Base-by-base conservation (phyloP, 2,329 filamentous ascomycete species). In the Fusarium dlaminii region DNA sequence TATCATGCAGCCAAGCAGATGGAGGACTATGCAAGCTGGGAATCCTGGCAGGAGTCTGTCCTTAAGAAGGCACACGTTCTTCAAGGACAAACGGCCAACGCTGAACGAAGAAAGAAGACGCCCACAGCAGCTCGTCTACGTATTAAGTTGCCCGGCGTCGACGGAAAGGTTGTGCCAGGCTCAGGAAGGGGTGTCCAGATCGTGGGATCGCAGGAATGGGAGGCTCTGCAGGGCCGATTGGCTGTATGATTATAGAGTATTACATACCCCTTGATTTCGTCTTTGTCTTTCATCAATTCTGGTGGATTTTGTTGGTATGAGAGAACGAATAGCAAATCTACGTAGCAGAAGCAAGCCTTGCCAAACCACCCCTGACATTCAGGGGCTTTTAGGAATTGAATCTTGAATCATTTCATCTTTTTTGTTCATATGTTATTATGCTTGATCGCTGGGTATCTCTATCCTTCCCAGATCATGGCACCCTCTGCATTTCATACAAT, bases 11-110 rank as follows among this genome's bases (percentile, higher is more conserved):
- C 90, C 24, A 87, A 86, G 79, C 88, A 91, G 80, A 87, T 85
- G 65, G 92, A 94, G 81, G 88, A 93, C 72, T 92, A 89, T 77
- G 90, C 87, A 30, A 84, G 86, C 3, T 92, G 90, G 90, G 86
- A 84, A 76, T 82, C 83, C 67, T 92, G 90, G 90, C 85, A 87
- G 75, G 83, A 85, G 30, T 84, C 85, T 12, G 87, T 91, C 39
- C 77, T 88, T 17, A 84, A 85, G 78, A 91, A 90, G 83, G 86
- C 85, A 59, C 81, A 84, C 12, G 79, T 89, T 59, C 67, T 82
- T 22, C 73, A 77, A 48, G 60, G 63, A 55, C 68, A 77, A 66
- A 63, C 74, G 32, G 63, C 75, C 37, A 68, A 74, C 36, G 70
- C 65, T 51, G 75, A 76, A 46, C 68, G 69, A 22, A 70, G 73